Conservation (phyloP, 2,329 filamentous ascomycete species). For the Epichloe festucae region DNA sequence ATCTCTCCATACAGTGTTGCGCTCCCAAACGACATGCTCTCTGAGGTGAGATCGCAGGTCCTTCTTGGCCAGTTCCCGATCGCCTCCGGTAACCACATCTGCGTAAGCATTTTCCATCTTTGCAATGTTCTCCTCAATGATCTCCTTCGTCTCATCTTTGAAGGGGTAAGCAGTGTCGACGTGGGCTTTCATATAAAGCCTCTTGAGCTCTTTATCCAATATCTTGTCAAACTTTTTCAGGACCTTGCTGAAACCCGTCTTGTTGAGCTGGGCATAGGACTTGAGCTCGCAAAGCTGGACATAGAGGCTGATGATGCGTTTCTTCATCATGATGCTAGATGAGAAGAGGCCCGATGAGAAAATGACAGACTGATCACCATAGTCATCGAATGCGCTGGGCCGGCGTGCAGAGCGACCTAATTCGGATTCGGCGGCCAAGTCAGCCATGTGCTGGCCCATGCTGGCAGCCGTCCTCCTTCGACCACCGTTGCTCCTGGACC, state of each 20-base stretch:
- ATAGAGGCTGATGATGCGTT: conserved; percentile 74
- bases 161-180: conserved; percentile 79
- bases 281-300: conserved; percentile 91
- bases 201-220: conserved; percentile 66
- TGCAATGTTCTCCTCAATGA: conserved; percentile 57
- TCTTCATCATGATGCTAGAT: conserved; percentile 77
- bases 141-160: conserved; percentile 54
- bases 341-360: conserved; percentile 49
- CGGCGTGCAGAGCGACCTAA: conserved; percentile 41
- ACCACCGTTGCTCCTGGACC: conserved; percentile 25
- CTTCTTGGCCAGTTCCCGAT: conserved; percentile 62
- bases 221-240: conserved; percentile 99
- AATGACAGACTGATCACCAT: conserved; percentile 58
- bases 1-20: conserved; percentile 97
- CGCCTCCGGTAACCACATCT: conserved; percentile 68
- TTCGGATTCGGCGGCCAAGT: conserved; percentile 51
- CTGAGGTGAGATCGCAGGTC: conserved; percentile 82
- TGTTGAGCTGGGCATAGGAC: conserved; percentile 90
- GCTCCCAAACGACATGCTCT: conserved; percentile 97
- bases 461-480: conserved; percentile 26
- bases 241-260: conserved; percentile 91
- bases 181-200: conserved; percentile 57
- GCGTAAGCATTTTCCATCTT: conserved; percentile 72
- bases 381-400: conserved; percentile 62
- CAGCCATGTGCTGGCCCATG: conserved; percentile 29